Conservation (phyloP, 768 basidiomycete species). For the Xerocomellus chrysenteron region DNA sequence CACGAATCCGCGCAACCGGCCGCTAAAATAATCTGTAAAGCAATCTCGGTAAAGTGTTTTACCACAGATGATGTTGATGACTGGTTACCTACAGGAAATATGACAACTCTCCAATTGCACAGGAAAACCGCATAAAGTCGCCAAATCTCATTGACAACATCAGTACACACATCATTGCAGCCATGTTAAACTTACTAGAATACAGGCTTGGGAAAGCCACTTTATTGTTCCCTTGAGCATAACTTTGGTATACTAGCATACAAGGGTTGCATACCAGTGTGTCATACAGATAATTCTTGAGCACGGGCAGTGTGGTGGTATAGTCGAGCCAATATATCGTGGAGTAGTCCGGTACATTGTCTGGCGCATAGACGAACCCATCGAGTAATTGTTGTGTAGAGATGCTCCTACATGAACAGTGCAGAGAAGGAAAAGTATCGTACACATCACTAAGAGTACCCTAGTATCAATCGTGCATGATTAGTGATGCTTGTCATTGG, state of each 20-base stretch:
- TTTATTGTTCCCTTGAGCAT: not conserved
- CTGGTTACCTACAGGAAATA: not conserved
- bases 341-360: not conserved
- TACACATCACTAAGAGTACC: not conserved
- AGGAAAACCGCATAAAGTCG: conserved; percentile 2
- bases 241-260: not conserved
- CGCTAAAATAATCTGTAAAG: not conserved
- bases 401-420: not conserved
- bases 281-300: not conserved
- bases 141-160: not conserved
- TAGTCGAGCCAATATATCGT: conserved; percentile 1
- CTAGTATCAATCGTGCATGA: not conserved
- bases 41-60: not conserved
- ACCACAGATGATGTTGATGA: not conserved
- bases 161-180: not conserved
- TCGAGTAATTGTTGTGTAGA: conserved; percentile 2
- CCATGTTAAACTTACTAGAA: not conserved
- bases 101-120: not conserved
- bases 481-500: not conserved
- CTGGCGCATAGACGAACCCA: not conserved
- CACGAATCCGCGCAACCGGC: not conserved
- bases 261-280: not conserved
- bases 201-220: not conserved
- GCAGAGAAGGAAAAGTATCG: not conserved
- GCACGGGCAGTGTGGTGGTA: not conserved